A percentile compares a stretch with the other conserved stretches of the same genome.
Evolutionary conservation across 2,329 filamentous ascomycete genomes (phyloP).

Genomic region (Trichoderma cornu-damae): DNA sequence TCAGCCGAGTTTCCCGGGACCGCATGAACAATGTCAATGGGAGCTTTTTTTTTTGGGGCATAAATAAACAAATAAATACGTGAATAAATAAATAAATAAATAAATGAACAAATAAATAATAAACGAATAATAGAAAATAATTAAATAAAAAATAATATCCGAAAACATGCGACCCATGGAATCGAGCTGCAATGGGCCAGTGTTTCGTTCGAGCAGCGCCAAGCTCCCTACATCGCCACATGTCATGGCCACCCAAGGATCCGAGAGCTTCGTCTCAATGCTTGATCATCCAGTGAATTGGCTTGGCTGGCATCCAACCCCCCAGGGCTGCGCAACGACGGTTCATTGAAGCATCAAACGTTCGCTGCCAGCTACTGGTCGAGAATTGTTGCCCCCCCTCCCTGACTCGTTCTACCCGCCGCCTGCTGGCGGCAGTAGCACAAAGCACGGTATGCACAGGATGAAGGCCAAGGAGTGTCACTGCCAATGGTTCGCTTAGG

Average conservation of each 20-base stretch:
- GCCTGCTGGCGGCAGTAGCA: neutral
- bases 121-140: slow-evolving; percentile 2
- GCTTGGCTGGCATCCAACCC: neutral
- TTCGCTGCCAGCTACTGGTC: neutral
- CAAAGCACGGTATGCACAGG: too few relatives aligned
- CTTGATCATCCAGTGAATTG: slow-evolving; percentile 5
- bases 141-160: too few relatives aligned
- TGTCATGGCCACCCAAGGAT: neutral
- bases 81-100: too few relatives aligned
- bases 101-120: too few relatives aligned
- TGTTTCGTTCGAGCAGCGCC: neutral
- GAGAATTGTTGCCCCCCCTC: slow-evolving; percentile 1
- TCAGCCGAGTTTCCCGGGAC: too few relatives aligned
- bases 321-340: slow-evolving; percentile 1
- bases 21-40: too few relatives aligned
- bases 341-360: neutral
- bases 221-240: neutral
- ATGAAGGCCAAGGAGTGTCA: neutral
- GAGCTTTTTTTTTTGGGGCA: too few relatives aligned
- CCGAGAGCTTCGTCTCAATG: neutral
- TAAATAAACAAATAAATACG: too few relatives aligned
- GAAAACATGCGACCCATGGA: neutral
- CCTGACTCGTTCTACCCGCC: neutral
- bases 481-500: neutral
- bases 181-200: slow-evolving; percentile 3